phyloP scores from a whole-genome alignment of 2,329 filamentous ascomycete genomes.

The Chalaropsis ovoidea region DNA sequence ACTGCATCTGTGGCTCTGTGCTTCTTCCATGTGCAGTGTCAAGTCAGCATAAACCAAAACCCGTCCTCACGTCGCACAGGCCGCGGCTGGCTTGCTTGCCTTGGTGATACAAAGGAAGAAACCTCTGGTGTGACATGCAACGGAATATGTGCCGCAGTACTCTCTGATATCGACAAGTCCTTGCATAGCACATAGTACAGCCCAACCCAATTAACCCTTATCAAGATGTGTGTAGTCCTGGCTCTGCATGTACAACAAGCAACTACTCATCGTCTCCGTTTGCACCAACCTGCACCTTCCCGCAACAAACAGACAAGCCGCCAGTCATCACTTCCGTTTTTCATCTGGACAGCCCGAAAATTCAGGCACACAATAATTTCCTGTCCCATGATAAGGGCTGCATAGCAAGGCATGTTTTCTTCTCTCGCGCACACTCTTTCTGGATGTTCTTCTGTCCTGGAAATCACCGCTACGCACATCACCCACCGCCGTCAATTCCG shows the following conservation, averaged over 20 bases:
- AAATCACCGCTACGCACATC: background rate
- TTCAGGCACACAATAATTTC: background rate
- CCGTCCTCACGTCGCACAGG: background rate
- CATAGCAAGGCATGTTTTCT: background rate
- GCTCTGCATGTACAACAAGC: too few relatives aligned
- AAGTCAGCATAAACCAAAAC: background rate
- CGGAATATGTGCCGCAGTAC: background rate
- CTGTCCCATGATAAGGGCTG: background rate
- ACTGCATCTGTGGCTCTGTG: background rate
- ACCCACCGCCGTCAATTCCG: background rate
- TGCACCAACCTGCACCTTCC: background rate
- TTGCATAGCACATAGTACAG: too few relatives aligned
- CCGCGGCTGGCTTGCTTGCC: background rate
- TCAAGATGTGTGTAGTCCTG: too few relatives aligned
- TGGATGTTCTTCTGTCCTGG: background rate
- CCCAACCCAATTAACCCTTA: too few relatives aligned
- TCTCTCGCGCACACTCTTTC: background rate
- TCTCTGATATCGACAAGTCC: background rate
- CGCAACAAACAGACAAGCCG: background rate
- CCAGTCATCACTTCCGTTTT: background rate
- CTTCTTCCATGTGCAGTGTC: background rate
- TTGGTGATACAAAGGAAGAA: constrained; percentile 4
- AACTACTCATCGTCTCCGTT: background rate
- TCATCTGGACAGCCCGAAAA: background rate
- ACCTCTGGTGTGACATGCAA: background rate